phyloP scores from a whole-genome alignment of 1,284 basidiomycete genomes.

The Boletus mariae region DNA sequence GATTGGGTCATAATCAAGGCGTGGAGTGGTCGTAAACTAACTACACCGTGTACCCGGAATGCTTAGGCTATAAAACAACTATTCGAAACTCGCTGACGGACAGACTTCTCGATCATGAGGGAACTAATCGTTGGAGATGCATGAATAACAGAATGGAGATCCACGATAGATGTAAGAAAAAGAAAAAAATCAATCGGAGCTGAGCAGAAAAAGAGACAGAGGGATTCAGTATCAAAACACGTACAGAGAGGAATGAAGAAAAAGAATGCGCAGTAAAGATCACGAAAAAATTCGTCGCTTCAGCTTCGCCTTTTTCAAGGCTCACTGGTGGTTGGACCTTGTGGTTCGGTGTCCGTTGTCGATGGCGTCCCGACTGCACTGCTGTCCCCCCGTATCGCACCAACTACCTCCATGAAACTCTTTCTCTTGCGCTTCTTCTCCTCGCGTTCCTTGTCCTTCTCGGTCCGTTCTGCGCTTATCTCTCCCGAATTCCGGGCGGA shows the following conservation, averaged over 20 bases:
- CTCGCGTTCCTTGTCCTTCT: slow-evolving; percentile 45
- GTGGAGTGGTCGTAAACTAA: slow-evolving; percentile 25
- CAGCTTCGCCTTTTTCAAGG: slow-evolving; percentile 12
- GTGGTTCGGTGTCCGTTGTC: slow-evolving; percentile 19
- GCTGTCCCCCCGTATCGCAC: slow-evolving; percentile 23
- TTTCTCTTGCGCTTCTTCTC: slow-evolving; percentile 51
- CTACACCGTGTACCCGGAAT: slow-evolving; percentile 14
- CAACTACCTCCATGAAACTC: slow-evolving; percentile 35
- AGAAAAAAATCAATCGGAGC: slow-evolving; percentile 10
- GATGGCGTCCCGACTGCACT: slow-evolving; percentile 9
- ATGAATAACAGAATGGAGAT: slow-evolving; percentile 13
- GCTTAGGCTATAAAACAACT: slow-evolving; percentile 26
- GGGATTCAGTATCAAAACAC: background rate
- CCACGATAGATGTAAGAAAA: slow-evolving; percentile 13
- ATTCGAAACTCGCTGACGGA: slow-evolving; percentile 11
- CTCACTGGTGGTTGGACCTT: slow-evolving; percentile 11
- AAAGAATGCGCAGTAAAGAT: slow-evolving; percentile 5
- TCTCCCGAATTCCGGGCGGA: slow-evolving; percentile 38
- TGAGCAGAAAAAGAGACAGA: slow-evolving; percentile 2
- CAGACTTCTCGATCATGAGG: slow-evolving; percentile 3
- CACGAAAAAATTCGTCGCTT: slow-evolving; percentile 1
- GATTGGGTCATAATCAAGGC: slow-evolving; percentile 22
- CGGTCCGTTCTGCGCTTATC: slow-evolving; percentile 49
- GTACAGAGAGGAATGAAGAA: slow-evolving; percentile 5
- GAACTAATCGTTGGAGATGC: slow-evolving; percentile 11